phyloP scores from a whole-genome alignment of 1,284 basidiomycete genomes.

The Ceratobasidium sp. region DNA sequence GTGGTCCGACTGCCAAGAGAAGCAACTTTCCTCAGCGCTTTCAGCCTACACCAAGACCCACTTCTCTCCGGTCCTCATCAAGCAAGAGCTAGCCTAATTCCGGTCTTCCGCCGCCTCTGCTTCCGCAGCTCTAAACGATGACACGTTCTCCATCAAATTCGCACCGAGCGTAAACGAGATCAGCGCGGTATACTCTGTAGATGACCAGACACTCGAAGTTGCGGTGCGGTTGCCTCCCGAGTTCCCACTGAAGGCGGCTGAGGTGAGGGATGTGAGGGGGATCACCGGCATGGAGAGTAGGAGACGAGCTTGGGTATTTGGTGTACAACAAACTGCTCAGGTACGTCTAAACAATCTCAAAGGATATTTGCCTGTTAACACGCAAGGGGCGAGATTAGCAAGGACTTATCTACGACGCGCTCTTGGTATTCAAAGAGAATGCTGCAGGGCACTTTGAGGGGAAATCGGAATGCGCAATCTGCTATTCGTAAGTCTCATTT shows the following conservation, averaged over 20 bases:
- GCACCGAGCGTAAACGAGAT: constrained; percentile 77
- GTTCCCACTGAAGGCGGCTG: constrained; percentile 91
- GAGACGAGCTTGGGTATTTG: constrained; percentile 96
- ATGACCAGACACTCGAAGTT: constrained; percentile 93
- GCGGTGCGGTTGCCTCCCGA: constrained; percentile 88
- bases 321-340: constrained; percentile 90
- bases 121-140: constrained; percentile 78
- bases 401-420: constrained; percentile 89
- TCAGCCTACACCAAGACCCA: constrained; percentile 84
- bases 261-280: constrained; percentile 86
- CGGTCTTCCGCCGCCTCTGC: constrained; percentile 68
- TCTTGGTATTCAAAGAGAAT: constrained; percentile 96
- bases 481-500: constrained; percentile 79
- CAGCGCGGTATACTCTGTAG: constrained; percentile 84
- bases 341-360: constrained; percentile 61
- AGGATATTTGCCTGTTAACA: background rate
- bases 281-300: constrained; percentile 91
- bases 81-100: constrained; percentile 82
- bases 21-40: constrained; percentile 83
- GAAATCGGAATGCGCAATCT: constrained; percentile 93
- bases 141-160: constrained; percentile 86
- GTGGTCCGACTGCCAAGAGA: constrained; percentile 90
- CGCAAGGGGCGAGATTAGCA: constrained; percentile 66
- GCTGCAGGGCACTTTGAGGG: constrained; percentile 92
- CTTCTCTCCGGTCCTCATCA: constrained; percentile 92